Conservation (phyloP, 2,329 filamentous ascomycete species). For the Hypoxylon sp. region DNA sequence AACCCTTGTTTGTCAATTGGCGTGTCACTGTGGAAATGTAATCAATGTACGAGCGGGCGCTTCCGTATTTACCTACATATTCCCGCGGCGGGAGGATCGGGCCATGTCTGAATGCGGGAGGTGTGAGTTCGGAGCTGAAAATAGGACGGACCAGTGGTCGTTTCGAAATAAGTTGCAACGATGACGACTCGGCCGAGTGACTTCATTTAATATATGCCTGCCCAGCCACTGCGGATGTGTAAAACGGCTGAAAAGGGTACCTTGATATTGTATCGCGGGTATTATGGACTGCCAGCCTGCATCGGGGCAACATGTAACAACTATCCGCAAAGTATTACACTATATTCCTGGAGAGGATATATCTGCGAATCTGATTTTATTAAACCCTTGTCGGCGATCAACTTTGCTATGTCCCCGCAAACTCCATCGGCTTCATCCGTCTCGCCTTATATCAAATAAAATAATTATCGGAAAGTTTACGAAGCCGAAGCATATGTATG, state of each 20-base stretch:
- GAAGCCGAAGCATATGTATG: background rate
- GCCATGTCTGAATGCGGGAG: slow-evolving; percentile 40
- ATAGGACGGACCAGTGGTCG: slow-evolving; percentile 24
- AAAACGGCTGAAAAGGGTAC: slow-evolving; percentile 8
- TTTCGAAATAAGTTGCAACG: slow-evolving; percentile 20
- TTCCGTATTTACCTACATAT: slow-evolving; percentile 34
- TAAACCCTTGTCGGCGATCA: background rate
- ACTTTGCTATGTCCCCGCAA: slow-evolving; percentile 17
- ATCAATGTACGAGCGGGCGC: slow-evolving; percentile 37
- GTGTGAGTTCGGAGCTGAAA: slow-evolving; percentile 41
- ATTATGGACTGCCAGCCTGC: slow-evolving; percentile 16
- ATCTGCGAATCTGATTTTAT: slow-evolving; percentile 5
- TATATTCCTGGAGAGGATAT: slow-evolving; percentile 5
- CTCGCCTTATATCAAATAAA: slow-evolving; percentile 12
- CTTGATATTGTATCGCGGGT: slow-evolving; percentile 12
- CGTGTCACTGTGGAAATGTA: slow-evolving; percentile 3
- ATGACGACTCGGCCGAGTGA: slow-evolving; percentile 38
- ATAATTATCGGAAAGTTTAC: slow-evolving; percentile 3
- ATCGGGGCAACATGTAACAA: slow-evolving; percentile 12
- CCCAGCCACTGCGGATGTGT: slow-evolving; percentile 7
- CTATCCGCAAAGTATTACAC: slow-evolving; percentile 7
- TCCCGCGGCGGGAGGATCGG: slow-evolving; percentile 41
- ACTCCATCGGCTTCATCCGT: slow-evolving; percentile 9
- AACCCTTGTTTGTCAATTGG: slow-evolving; percentile 20
- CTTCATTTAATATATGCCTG: slow-evolving; percentile 15